A percentile compares a stretch with the other conserved stretches of the same genome.
These are phyloP conservation scores for Pachysolen tannophilus DNA, from an alignment of 805 yeast genomes.

Conservation along the genomic window DNA sequence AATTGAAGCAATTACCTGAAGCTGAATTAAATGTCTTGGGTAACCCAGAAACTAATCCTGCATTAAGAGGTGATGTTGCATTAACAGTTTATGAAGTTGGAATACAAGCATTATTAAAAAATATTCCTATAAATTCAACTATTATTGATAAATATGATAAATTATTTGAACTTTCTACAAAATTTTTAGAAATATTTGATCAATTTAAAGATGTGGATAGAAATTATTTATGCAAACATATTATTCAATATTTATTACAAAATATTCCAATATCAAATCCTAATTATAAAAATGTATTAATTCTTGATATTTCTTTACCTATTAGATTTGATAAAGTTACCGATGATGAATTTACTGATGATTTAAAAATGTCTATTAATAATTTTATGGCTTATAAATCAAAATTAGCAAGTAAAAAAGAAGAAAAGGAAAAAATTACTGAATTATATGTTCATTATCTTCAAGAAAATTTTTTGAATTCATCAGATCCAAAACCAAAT, in stretches of 20 bases:
- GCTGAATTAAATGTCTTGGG: constrained; percentile 83
- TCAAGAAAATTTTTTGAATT: constrained; percentile 15
- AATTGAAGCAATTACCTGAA: constrained; percentile 72
- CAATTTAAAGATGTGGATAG: constrained; percentile 64
- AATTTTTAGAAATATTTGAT: constrained; percentile 54
- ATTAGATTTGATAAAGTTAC: constrained; percentile 42
- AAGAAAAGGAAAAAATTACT: constrained; percentile 24
- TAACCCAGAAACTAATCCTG: constrained; percentile 76
- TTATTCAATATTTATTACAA: constrained; percentile 43
- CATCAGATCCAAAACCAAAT: constrained; percentile 2
- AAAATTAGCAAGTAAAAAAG: constrained; percentile 26
- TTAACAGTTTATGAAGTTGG: constrained; percentile 64
- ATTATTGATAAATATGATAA: constrained; percentile 27
- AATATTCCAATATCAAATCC: constrained; percentile 28
- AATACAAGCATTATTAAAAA: constrained; percentile 35
- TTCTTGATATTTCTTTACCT: constrained; percentile 57
- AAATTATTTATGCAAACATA: constrained; percentile 55
- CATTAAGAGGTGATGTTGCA: constrained; percentile 66
- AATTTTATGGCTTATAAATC: constrained; percentile 51
- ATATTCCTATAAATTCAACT: constrained; percentile 18
- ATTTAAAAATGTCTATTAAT: constrained; percentile 63
- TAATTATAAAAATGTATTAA: constrained; percentile 24
- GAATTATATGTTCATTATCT: constrained; percentile 25
- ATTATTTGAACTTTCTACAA: constrained; percentile 28
- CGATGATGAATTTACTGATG: constrained; percentile 41